Percentiles rank a stretch among this genome's conserved stretches.
Conservation (phyloP, 1,284 basidiomycete species). For the Papiliotrema flavescens region DNA sequence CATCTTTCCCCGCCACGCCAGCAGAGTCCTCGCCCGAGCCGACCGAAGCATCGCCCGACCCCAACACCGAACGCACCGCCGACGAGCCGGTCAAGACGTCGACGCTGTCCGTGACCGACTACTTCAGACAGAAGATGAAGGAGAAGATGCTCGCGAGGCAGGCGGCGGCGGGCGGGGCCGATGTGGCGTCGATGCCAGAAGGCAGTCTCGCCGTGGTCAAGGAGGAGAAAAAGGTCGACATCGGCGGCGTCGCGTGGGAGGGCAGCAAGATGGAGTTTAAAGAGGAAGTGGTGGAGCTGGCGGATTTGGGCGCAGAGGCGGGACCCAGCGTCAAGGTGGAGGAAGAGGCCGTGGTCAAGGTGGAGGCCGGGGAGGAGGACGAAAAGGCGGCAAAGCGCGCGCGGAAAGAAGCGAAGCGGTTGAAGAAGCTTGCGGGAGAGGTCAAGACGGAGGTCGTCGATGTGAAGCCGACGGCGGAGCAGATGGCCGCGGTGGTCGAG, state of each 20-base stretch:
- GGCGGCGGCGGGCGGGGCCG: conserved; percentile 5
- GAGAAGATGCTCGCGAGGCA: conserved; percentile 42
- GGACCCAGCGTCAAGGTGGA: neutral
- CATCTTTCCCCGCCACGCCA: conserved; percentile 12
- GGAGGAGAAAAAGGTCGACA: conserved; percentile 22
- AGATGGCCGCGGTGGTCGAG: conserved; percentile 13
- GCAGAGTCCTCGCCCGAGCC: conserved; percentile 17
- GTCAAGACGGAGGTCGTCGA: neutral
- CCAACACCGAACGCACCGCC: conserved; percentile 16
- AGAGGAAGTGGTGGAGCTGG: conserved; percentile 15
- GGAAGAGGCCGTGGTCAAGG: neutral
- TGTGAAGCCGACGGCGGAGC: neutral
- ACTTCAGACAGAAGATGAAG: conserved; percentile 47
- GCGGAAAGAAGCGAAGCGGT: conserved; percentile 18
- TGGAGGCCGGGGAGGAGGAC: conserved; percentile 3
- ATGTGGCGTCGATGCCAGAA: conserved; percentile 17
- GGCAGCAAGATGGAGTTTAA: conserved; percentile 35
- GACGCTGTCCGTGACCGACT: conserved; percentile 44
- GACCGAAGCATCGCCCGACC: conserved; percentile 6
- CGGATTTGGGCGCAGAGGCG: neutral
- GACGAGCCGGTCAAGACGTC: conserved; percentile 36
- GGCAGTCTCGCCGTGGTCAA: conserved; percentile 23
- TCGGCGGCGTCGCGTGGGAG: conserved; percentile 37
- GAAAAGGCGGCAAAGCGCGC: conserved; percentile 12
- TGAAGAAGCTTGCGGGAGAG: conserved; percentile 8